Conservation (phyloP, 257 asterid species). For the Gentiana dahurica region DNA sequence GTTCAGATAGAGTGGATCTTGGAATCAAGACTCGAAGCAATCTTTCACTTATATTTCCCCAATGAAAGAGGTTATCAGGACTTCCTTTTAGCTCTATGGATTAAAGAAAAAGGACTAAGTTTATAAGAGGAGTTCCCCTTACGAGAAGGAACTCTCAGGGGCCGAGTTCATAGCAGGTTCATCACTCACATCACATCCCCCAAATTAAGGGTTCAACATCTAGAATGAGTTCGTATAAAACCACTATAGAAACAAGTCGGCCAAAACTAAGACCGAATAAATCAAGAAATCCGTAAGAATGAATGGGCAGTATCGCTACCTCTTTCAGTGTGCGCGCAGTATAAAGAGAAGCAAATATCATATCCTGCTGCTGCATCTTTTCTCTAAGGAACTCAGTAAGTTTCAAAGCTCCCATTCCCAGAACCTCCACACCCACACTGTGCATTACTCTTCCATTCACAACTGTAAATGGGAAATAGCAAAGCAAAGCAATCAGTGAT, state of each 20-base stretch:
- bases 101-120: too few relatives aligned
- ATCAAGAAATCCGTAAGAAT: neutral
- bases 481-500: neutral
- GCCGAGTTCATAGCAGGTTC: too few relatives aligned
- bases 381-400: conserved; percentile 88
- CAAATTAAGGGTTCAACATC: too few relatives aligned
- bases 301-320: conserved; percentile 24
- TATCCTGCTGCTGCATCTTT: conserved; percentile 67
- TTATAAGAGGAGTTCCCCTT: too few relatives aligned
- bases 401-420: conserved; percentile 86
- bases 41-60: too few relatives aligned
- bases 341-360: conserved; percentile 64
- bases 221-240: too few relatives aligned
- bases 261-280: conserved; percentile 3
- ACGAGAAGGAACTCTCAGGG: too few relatives aligned
- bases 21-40: too few relatives aligned
- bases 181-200: too few relatives aligned
- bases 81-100: too few relatives aligned
- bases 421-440: conserved; percentile 72
- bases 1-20: too few relatives aligned
- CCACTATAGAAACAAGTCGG: neutral
- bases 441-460: conserved; percentile 81
- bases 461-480: conserved; percentile 30
- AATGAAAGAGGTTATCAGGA: too few relatives aligned
- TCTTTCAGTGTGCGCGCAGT: conserved; percentile 92